These are phyloP conservation scores for Penicillium digitatum DNA, from an alignment of 2,329 filamentous ascomycete species.

Conservation along the genomic window DNA sequence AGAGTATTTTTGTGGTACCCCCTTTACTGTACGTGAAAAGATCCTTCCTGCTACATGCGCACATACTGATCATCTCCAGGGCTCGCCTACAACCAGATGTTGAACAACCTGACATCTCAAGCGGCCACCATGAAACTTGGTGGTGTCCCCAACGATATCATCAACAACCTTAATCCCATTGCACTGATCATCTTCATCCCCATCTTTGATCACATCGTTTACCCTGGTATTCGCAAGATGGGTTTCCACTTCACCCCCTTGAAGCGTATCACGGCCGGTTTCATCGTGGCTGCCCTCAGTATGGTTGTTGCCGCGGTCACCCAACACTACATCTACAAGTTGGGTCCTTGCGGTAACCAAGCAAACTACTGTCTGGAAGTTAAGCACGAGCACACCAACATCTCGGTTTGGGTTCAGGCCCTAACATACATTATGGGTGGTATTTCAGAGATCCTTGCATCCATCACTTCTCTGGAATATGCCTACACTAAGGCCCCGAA, in stretches of 20 bases:
- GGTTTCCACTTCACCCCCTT: slow-evolving; percentile 52
- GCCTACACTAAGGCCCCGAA: slow-evolving; percentile 73
- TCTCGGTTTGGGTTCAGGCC: slow-evolving; percentile 60
- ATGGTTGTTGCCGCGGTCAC: slow-evolving; percentile 51
- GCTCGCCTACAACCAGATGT: slow-evolving; percentile 54
- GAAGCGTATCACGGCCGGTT: slow-evolving; percentile 52
- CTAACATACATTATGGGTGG: slow-evolving; percentile 52
- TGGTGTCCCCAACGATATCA: slow-evolving; percentile 54
- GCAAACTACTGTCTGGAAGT: slow-evolving; percentile 50
- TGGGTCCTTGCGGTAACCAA: slow-evolving; percentile 56
- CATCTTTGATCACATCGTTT: slow-evolving; percentile 52
- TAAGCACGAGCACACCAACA: slow-evolving; percentile 47
- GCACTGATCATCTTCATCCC: slow-evolving; percentile 54
- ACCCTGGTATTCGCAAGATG: slow-evolving; percentile 47
- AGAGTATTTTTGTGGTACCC: slow-evolving; percentile 62
- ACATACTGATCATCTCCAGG: slow-evolving; percentile 15
- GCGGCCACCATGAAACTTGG: slow-evolving; percentile 52
- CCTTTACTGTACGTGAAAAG: slow-evolving; percentile 41
- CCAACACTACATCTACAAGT: slow-evolving; percentile 56
- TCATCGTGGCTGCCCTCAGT: slow-evolving; percentile 45
- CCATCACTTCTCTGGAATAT: slow-evolving; percentile 65
- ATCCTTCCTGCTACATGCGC: too few relatives aligned
- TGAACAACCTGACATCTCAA: slow-evolving; percentile 54
- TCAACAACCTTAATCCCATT: slow-evolving; percentile 54
- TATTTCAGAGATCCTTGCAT: slow-evolving; percentile 56